Conservation (phyloP, 1,284 basidiomycete species). For the Sanghuangporus weigelae region DNA sequence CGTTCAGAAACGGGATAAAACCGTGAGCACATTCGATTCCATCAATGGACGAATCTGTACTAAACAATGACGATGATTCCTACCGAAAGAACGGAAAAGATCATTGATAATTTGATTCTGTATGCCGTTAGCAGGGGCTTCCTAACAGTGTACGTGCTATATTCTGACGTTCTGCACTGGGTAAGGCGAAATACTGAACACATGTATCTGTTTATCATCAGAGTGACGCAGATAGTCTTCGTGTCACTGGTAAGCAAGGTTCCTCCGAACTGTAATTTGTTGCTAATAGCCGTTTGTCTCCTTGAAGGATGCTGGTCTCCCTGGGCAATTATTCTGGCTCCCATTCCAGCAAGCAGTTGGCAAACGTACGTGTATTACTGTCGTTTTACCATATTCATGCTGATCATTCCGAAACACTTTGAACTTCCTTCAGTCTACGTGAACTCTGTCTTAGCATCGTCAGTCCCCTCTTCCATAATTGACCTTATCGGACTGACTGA, state of each 20-base stretch:
- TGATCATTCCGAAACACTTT: too few relatives aligned
- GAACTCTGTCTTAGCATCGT: constrained; percentile 3
- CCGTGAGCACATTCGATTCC: not conserved
- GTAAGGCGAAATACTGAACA: not conserved
- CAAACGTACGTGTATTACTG: not conserved
- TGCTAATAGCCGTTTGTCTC: not conserved
- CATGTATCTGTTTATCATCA: not conserved
- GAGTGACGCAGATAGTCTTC: constrained; percentile 2
- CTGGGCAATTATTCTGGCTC: constrained; percentile 1
- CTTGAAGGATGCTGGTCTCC: not conserved
- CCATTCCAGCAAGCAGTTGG: constrained; percentile 8
- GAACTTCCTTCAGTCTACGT: not conserved
- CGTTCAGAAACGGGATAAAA: not conserved
- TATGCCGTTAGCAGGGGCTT: constrained; percentile 5
- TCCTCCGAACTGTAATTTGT: too few relatives aligned
- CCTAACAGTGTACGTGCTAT: not conserved
- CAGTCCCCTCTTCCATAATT: not conserved
- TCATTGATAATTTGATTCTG: constrained; percentile 1
- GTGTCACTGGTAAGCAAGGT: not conserved
- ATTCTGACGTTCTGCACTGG: not conserved
- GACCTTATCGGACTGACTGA: not conserved
- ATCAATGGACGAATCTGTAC: not conserved
- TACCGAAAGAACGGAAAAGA: not conserved
- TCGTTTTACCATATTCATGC: not conserved
- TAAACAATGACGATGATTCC: not conserved